Base-by-base conservation (phyloP, 192 early-diverging fungal species). In the Funneliformis geosporum region DNA sequence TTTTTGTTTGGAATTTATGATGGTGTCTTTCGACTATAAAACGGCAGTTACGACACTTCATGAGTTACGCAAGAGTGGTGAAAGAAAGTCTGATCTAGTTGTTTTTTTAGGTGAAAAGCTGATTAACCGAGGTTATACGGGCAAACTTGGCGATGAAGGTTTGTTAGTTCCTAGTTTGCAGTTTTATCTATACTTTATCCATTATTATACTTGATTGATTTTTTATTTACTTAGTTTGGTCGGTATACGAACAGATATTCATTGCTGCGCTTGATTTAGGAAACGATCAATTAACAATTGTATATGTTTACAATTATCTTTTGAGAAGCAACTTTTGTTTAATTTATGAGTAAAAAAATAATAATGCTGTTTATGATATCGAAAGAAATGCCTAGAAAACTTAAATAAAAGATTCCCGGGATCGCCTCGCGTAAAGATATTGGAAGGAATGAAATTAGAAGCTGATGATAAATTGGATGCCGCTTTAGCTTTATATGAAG, bases 391-490 rank as follows among this genome's bases (percentile, higher is more conserved):
- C 39, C 86, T 96, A 64, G 80, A 86, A 2, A 80, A 84, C 5
- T 86, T 98, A 44, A 83, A 91, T 70, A 79, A 60, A 71, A 84
- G 89, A 64, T 97, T 97, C 81, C 82, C 88, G 8, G 84, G 82
- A 28, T 95, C 92, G 23, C 83, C 91, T 46, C 92, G 95, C 40
- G 92, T 94, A 60, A 85, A 87, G 60, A 87, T 92, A 9, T 85
- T 99, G 12, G 46, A 89, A 14, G 97, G 94, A 25, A 90, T 97
- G 91, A 69, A 92, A 79, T 86, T 87, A 47, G 97, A 99, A 81
- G 91, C 95, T 0, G 72, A 87, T 38, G 94, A 93, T 8, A 88
- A 95, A 55, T 85, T 90, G 25, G 86, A 86, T 8, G 86, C 90
- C 28, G 95, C 97, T 8, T 82, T 87, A 25, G 73, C 80, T 71